Conservation (phyloP, 495 filamentous ascomycete species). For the Aspergillus incahuasiensis region DNA sequence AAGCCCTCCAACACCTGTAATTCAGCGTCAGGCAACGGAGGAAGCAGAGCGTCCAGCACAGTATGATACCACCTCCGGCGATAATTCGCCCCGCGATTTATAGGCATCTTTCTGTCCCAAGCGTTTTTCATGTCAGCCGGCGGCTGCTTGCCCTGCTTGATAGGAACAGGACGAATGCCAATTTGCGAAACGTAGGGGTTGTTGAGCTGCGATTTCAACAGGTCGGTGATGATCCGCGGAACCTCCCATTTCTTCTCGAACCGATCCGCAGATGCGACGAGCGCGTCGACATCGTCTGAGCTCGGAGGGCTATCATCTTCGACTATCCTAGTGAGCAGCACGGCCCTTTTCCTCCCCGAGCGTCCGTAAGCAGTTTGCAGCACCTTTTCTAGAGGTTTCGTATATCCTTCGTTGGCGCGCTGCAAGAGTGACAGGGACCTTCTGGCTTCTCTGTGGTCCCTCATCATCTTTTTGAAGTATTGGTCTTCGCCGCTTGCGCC, state of each 20-base stretch:
- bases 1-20: conserved; percentile 59
- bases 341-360: conserved; percentile 59
- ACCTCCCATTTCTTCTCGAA: conserved; percentile 37
- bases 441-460: conserved; percentile 22
- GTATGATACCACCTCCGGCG: conserved; percentile 54
- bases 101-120: conserved; percentile 57
- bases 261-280: neutral
- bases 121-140: conserved; percentile 55
- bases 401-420: conserved; percentile 62
- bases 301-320: conserved; percentile 27
- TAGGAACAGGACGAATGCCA: conserved; percentile 23
- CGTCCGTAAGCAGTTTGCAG: conserved; percentile 70
- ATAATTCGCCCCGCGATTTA: conserved; percentile 52
- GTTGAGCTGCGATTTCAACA: conserved; percentile 37
- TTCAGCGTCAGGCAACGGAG: conserved; percentile 65
- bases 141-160: conserved; percentile 44
- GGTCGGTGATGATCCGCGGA: conserved; percentile 25
- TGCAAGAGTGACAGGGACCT: conserved; percentile 35
- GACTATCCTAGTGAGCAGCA: conserved; percentile 52
- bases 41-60: conserved; percentile 54
- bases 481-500: neutral
- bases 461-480: neutral
- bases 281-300: conserved; percentile 18
- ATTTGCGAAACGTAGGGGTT: conserved; percentile 20
- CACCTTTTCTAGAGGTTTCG: conserved; percentile 56